These are phyloP conservation scores for Lagenidium giganteum DNA, from an alignment of 352 stramenopile genomes.

Conservation along the genomic window DNA sequence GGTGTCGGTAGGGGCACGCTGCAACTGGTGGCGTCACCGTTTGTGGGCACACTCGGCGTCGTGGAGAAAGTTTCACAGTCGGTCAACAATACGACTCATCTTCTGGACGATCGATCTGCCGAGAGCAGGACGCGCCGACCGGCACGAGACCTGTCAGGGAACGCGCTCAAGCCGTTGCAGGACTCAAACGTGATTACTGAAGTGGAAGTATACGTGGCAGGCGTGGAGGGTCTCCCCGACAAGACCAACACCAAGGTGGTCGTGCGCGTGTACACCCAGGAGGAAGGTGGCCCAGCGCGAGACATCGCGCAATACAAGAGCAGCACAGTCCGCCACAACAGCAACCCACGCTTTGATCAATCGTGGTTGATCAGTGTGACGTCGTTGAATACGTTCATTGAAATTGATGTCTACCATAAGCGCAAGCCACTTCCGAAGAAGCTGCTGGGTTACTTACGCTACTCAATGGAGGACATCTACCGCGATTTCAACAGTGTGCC, in stretches of 20 bases:
- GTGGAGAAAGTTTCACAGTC: constrained; percentile 77
- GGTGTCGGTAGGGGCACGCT: constrained; percentile 61
- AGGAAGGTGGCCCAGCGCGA: constrained; percentile 25
- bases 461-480: constrained; percentile 76
- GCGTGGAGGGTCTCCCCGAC: constrained; percentile 50
- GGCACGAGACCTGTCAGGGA: constrained; percentile 41
- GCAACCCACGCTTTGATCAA: constrained; percentile 64
- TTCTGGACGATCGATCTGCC: constrained; percentile 71
- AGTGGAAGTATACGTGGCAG: constrained; percentile 57
- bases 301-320: constrained; percentile 60
- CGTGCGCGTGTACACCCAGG: constrained; percentile 43
- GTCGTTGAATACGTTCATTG: constrained; percentile 58
- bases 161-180: constrained; percentile 52
- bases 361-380: constrained; percentile 64
- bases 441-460: constrained; percentile 50
- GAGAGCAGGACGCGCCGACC: constrained; percentile 63
- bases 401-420: constrained; percentile 74
- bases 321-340: constrained; percentile 42
- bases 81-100: constrained; percentile 73
- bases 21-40: constrained; percentile 58
- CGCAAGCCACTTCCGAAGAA: constrained; percentile 74
- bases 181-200: constrained; percentile 80
- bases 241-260: constrained; percentile 62
- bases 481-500: constrained; percentile 63
- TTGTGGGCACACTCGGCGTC: constrained; percentile 65